phyloP scores from a whole-genome alignment of 768 basidiomycete species.

The Suillus ampliporus region DNA sequence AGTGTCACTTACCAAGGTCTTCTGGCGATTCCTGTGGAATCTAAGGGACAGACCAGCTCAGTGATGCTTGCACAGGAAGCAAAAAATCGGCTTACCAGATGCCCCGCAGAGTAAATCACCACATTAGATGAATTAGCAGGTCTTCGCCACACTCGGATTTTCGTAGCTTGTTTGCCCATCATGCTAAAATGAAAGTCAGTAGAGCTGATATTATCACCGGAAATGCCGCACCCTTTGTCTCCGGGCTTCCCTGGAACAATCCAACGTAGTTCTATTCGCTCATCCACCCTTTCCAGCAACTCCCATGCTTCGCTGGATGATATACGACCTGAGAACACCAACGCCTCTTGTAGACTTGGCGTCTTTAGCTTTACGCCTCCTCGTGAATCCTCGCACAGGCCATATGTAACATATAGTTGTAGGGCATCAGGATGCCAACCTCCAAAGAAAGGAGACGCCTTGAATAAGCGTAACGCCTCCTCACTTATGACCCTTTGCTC shows the following conservation, averaged over 20 bases:
- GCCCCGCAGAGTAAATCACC: conserved; percentile 31
- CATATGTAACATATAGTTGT: conserved; percentile 63
- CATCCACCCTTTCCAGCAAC: conserved; percentile 31
- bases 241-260: conserved; percentile 26
- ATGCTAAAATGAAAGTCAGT: conserved; percentile 20
- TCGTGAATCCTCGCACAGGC: conserved; percentile 40
- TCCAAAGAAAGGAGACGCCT: conserved; percentile 66
- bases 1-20: conserved; percentile 31
- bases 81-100: conserved; percentile 29
- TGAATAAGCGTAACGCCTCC: conserved; percentile 59
- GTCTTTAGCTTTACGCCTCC: conserved; percentile 66
- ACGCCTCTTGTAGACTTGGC: conserved; percentile 66
- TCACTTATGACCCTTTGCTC: conserved; percentile 45
- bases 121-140: conserved; percentile 36
- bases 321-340: conserved; percentile 63
- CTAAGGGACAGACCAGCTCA: conserved; percentile 16
- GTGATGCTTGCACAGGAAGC: neutral
- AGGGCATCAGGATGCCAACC: conserved; percentile 73
- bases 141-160: conserved; percentile 35
- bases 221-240: conserved; percentile 18
- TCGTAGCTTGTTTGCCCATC: conserved; percentile 16
- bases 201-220: neutral
- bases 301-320: conserved; percentile 33
- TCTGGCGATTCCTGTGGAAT: conserved; percentile 35
- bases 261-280: conserved; percentile 34